phyloP scores from a whole-genome alignment of 176 grass and related monocot species.

The Panicum miliaceum region DNA sequence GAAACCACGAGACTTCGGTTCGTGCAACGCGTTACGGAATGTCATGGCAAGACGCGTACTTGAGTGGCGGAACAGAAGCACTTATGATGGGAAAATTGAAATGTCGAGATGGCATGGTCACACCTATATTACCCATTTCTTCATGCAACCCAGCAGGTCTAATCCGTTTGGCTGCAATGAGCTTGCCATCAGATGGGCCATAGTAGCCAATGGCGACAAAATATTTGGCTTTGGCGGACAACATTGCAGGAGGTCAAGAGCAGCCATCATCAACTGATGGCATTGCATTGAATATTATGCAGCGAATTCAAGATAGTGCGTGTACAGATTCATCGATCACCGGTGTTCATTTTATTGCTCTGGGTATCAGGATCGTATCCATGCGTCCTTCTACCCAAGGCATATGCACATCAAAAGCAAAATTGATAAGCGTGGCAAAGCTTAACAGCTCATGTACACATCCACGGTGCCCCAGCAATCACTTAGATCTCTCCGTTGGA shows the following conservation, averaged over 20 bases:
- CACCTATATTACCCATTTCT: too few relatives aligned
- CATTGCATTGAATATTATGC: neutral
- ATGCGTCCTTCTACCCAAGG: neutral
- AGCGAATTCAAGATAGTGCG: neutral
- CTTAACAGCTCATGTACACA: slow-evolving; percentile 25
- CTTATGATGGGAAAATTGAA: too few relatives aligned
- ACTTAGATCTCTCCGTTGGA: slow-evolving; percentile 40
- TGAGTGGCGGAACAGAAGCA: too few relatives aligned
- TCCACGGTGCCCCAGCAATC: neutral
- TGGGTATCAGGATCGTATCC: neutral
- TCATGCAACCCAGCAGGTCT: neutral
- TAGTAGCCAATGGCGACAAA: neutral
- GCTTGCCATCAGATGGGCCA: too few relatives aligned
- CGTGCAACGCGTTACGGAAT: neutral
- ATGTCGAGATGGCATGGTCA: too few relatives aligned
- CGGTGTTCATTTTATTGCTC: neutral
- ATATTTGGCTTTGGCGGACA: too few relatives aligned
- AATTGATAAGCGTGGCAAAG: slow-evolving; percentile 11
- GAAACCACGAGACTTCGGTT: neutral
- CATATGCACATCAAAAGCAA: slow-evolving; percentile 13
- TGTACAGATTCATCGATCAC: neutral
- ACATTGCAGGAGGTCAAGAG: neutral
- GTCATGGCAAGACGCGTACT: neutral
- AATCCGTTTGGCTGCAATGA: too few relatives aligned
- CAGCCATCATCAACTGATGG: neutral